These are phyloP conservation scores for Coemansia sp. DNA, from an alignment of 192 early-diverging fungal genomes.

Conservation along the genomic window DNA sequence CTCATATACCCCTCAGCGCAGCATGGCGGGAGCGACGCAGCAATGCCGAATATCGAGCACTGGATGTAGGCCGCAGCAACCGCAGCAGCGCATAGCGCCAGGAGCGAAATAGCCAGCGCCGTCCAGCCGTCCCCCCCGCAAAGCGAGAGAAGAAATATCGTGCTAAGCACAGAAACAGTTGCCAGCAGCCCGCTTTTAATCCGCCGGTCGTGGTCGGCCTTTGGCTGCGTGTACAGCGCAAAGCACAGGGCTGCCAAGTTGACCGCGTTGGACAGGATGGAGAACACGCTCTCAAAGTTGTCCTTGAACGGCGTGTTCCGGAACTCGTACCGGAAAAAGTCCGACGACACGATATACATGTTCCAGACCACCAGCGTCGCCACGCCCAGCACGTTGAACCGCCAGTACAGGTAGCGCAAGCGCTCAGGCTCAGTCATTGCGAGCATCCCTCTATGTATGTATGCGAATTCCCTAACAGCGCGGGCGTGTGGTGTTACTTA, in stretches of 20 bases:
- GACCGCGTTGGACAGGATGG: slow-evolving; percentile 59
- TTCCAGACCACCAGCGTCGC: slow-evolving; percentile 82
- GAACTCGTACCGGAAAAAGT: slow-evolving; percentile 68
- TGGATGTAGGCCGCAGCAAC: slow-evolving; percentile 68
- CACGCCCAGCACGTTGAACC: slow-evolving; percentile 70
- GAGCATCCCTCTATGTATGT: not conserved
- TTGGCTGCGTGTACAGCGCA: slow-evolving; percentile 50
- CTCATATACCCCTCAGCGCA: slow-evolving; percentile 77
- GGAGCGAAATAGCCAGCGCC: slow-evolving; percentile 53
- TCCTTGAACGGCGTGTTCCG: slow-evolving; percentile 61
- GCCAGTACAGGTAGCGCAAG: slow-evolving; percentile 45
- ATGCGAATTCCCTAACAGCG: not conserved
- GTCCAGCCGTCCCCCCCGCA: slow-evolving; percentile 51
- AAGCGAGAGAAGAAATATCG: slow-evolving; percentile 58
- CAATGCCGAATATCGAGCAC: slow-evolving; percentile 71
- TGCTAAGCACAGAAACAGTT: slow-evolving; percentile 56
- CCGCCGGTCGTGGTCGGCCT: slow-evolving; percentile 40
- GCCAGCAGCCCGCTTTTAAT: slow-evolving; percentile 48
- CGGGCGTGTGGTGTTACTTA: not conserved
- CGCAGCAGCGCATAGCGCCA: slow-evolving; percentile 58
- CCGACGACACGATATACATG: slow-evolving; percentile 74
- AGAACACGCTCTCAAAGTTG: slow-evolving; percentile 81
- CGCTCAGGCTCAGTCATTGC: slow-evolving; percentile 9
- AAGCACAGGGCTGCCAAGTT: slow-evolving; percentile 62
- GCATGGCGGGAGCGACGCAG: slow-evolving; percentile 62